Conservation (phyloP, 345 rosid genomes). For the Brassica rapa region DNA sequence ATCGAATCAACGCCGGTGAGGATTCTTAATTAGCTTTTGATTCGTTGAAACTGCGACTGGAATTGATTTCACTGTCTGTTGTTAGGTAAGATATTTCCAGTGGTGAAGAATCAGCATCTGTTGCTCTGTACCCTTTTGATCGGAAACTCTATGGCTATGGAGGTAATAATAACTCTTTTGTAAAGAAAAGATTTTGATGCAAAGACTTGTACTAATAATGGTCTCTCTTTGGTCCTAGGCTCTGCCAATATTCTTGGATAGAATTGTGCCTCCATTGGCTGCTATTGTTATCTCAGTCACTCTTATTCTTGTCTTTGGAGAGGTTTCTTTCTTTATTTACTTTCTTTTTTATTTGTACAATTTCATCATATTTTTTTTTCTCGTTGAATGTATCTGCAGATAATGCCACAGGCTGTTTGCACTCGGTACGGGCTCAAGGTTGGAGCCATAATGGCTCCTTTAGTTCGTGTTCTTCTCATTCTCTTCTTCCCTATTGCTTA, state of each 20-base stretch:
- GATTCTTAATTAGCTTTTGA: neutral
- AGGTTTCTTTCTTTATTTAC: conserved; percentile 46
- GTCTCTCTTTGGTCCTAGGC: conserved; percentile 44
- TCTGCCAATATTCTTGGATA: conserved; percentile 88
- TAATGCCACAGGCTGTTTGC: conserved; percentile 89
- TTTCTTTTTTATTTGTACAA: neutral
- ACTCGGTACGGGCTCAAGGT: conserved; percentile 89
- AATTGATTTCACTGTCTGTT: neutral
- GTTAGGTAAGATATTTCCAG: conserved; percentile 86
- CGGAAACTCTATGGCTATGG: conserved; percentile 94
- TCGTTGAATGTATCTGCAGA: conserved; percentile 43
- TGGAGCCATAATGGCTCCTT: conserved; percentile 85
- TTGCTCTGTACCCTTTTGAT: conserved; percentile 87
- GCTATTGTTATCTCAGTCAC: conserved; percentile 82
- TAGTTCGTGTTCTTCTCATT: conserved; percentile 72
- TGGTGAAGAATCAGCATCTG: conserved; percentile 94
- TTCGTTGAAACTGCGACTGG: neutral
- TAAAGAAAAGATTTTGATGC: neutral
- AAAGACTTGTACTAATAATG: neutral
- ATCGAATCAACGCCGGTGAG: conserved; percentile 76
- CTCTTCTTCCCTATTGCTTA: conserved; percentile 81
- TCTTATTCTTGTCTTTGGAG: conserved; percentile 80
- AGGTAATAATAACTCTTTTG: conserved; percentile 47
- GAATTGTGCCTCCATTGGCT: conserved; percentile 77
- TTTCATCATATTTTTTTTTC: neutral